Base-by-base conservation (phyloP, 345 rosid genomes). In the Ricinus communis region DNA sequence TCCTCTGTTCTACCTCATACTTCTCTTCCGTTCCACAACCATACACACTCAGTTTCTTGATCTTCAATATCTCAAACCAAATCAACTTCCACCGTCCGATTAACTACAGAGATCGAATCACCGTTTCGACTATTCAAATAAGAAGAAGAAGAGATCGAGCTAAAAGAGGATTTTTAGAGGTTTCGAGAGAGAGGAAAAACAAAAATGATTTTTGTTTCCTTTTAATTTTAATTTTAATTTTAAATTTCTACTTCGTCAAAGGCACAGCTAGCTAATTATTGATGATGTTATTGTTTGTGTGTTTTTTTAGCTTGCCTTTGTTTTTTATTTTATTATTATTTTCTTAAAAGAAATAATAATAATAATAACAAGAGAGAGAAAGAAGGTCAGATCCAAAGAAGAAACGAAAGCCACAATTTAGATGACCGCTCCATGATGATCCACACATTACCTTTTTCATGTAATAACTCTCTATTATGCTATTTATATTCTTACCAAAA, bases 391-490 rank as follows among this genome's bases (percentile, higher is more conserved):
- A 81, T 85, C 79, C 76, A 76, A 66, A 74, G 64, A 68, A 51
- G 53, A 68, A 81, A 82, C 64, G 49, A 81, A 85, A 67, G 31
- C 88, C 91, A 85, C 88, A 85, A 28, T 83, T 78, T 83, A 21
- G 66, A 14, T 50, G 77, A 72, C 80, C 78, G 54, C 82, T 66
- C 27, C 83, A 62, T 4, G 4, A 38, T 38, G 47, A 43, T 71
- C 86, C 80, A 80, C 82, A 73, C 64, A 68, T 31, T 70, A 18
- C 43, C 51, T 11, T 47, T 8, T 9, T 58, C 11, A 62, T 50
- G 53, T 70, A 55, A 10, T 45, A 8, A 54, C 43, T 4, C 28
- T 24, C 10, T n/a, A n/a, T n/a, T 56, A 55, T 51, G 61, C 41
- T 22, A 41, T 57, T 25, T 24, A 28, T 28, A 31, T 40, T 49